These are phyloP conservation scores for Fusarium sp. DNA, from an alignment of 2,329 filamentous ascomycete species.

Conservation along the genomic window DNA sequence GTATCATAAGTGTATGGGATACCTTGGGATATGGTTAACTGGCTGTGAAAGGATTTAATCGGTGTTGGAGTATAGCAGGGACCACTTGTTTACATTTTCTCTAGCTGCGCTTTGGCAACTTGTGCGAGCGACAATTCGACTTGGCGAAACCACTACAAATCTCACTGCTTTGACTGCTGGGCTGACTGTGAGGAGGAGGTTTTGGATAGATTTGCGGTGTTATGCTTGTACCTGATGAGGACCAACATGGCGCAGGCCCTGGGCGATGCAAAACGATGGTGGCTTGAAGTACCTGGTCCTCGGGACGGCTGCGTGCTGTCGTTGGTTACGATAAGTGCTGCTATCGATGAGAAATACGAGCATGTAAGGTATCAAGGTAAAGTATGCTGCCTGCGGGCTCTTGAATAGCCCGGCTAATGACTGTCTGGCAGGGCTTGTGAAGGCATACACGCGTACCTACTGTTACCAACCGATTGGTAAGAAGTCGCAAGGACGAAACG, in stretches of 20 bases:
- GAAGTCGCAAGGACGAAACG: slow-evolving; percentile 1
- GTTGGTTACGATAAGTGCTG: slow-evolving; percentile 18
- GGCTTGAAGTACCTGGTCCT: slow-evolving; percentile 36
- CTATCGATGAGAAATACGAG: slow-evolving; percentile 27
- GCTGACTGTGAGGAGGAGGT: slow-evolving; percentile 6
- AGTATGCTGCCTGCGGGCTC: background rate
- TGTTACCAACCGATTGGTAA: slow-evolving; percentile 18
- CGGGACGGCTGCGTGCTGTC: slow-evolving; percentile 37
- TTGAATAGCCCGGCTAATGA: too few species aligned
- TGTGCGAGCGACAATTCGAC: background rate
- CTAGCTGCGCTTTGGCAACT: background rate
- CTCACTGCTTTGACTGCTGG: slow-evolving; percentile 2
- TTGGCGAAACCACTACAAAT: background rate
- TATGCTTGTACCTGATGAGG: slow-evolving; percentile 2
- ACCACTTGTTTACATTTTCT: background rate
- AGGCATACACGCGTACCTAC: background rate
- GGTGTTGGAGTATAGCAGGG: slow-evolving; percentile 9
- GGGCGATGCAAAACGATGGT: slow-evolving; percentile 24
- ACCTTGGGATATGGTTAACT: background rate
- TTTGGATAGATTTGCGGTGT: slow-evolving; percentile 13
- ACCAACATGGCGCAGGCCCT: slow-evolving; percentile 9
- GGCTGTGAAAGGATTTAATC: slow-evolving; percentile 14
- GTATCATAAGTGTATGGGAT: slow-evolving; percentile 30
- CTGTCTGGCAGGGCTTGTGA: background rate
- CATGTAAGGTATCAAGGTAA: slow-evolving; percentile 17